Conservation (phyloP, 495 filamentous ascomycete genomes). For the Penicillium macrosclerotiorum region DNA sequence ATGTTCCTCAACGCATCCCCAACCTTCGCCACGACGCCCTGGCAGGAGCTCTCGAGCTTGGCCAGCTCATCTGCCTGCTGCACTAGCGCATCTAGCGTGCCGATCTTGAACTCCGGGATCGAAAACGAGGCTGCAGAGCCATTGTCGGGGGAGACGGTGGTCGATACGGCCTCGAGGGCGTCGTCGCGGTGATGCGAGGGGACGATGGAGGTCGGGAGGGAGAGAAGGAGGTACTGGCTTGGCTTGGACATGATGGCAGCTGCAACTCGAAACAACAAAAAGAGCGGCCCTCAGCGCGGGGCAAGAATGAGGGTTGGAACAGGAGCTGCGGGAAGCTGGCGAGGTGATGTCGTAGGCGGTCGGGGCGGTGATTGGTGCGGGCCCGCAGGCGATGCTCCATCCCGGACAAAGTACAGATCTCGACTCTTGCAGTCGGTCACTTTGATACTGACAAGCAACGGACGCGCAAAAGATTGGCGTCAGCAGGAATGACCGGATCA, state of each 20-base stretch:
- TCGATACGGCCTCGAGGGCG: slow-evolving; percentile 68
- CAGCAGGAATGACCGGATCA: no score
- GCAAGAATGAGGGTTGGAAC: slow-evolving; percentile 9
- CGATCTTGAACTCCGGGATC: slow-evolving; percentile 95
- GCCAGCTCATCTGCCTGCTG: slow-evolving; percentile 93
- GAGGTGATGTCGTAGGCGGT: slow-evolving; percentile 33
- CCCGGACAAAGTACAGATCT: no score
- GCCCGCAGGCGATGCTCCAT: no score
- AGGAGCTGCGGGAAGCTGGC: slow-evolving; percentile 17
- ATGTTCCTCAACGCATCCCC: slow-evolving; percentile 78
- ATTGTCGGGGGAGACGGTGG: slow-evolving; percentile 70
- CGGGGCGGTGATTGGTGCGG: slow-evolving; percentile 25
- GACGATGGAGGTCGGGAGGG: slow-evolving; percentile 71
- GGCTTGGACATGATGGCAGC: slow-evolving; percentile 54
- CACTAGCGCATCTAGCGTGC: slow-evolving; percentile 91
- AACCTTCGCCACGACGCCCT: slow-evolving; percentile 82
- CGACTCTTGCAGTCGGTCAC: no score
- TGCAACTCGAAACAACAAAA: neutral
- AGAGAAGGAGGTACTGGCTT: slow-evolving; percentile 68
- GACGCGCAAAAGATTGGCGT: no score
- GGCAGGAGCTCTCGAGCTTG: slow-evolving; percentile 78
- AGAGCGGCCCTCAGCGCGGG: slow-evolving; percentile 17
- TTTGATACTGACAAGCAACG: no score
- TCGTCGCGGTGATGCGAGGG: slow-evolving; percentile 74
- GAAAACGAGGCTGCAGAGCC: slow-evolving; percentile 74